Base-by-base conservation (phyloP, 2,329 filamentous ascomycete genomes). In the Colletotrichum plurivorum region DNA sequence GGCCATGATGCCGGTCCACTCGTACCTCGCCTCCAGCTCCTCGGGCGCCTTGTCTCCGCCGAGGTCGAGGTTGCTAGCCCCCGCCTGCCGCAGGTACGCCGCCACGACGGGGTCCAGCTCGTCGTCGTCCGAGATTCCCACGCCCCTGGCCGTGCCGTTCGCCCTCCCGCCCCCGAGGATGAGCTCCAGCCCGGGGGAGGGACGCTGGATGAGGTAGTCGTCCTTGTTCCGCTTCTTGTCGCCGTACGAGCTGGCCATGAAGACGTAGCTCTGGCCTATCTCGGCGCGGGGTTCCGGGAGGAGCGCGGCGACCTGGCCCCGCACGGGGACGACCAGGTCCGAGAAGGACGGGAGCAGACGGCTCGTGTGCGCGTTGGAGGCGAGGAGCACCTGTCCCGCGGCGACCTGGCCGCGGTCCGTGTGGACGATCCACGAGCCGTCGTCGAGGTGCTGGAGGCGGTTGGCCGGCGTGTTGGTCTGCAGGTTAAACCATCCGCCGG, bases 281-380 rank as follows among this genome's bases (percentile, higher is more conserved):
- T 78, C 69, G 6, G 76, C 65, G 41, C 72, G 48, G n/a, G 59
- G 66, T 36, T 53, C n/a, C 67, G 73, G 91, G 4, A 85, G 74
- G 20, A 95, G 84, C 0, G 91, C 88, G 49, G 87, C 88, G 81
- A 95, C 89, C 75, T 95, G 90, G 1, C 93, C 94, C 25, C 93
- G 85, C 2, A 93, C 90, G 0, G 95, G 95, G 2, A 95, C 88
- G 71, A 97, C 92, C 9, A 94, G 84, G 71, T 90, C 88, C 9
- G 87, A 84, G 73, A 95, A 91, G 41, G 82, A 76, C 0, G 93
- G 93, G 2, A 95, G 81, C 4, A 97, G 84, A 69, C 90, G 86
- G 1, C 93, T 93, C 0, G 94, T 95, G 78, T 97, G 97, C 4
- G 85, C 95, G 76, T 97, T 97, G 1, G 92, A 95, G 5, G 93